Percentiles rank a stretch among this genome's conserved stretches.
Conservation (phyloP, 2,329 filamentous ascomycete species). For the Coniella vitis region DNA sequence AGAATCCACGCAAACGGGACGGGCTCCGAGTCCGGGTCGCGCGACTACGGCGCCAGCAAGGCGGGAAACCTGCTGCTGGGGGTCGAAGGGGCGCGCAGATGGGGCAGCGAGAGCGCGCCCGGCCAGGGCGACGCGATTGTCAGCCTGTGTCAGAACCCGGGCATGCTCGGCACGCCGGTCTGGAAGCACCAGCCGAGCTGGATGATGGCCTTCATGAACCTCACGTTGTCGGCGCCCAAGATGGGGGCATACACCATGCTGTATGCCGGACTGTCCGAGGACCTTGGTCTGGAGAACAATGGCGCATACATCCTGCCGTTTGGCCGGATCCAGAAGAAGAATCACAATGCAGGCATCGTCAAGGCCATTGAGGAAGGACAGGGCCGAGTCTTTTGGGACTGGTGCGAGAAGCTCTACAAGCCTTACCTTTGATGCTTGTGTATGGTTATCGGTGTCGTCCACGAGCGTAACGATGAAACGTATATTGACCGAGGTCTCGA, state of each 20-base stretch:
- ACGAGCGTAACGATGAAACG: no score
- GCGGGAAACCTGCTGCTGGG: slow-evolving; percentile 14
- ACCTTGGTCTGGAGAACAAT: slow-evolving; percentile 9
- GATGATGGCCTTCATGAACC: slow-evolving; percentile 8
- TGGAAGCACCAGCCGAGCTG: slow-evolving; percentile 12
- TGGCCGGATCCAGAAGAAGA: slow-evolving; percentile 9
- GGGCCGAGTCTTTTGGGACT: slow-evolving; percentile 11
- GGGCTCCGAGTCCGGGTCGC: slow-evolving; percentile 2
- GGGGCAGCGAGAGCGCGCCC: slow-evolving; percentile 1
- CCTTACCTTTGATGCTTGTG: background rate
- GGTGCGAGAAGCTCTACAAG: slow-evolving; percentile 6
- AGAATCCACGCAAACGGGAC: slow-evolving; percentile 4
- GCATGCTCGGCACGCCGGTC: slow-evolving; percentile 12
- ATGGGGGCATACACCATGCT: slow-evolving; percentile 15
- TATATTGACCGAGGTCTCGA: no score
- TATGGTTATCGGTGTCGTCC: no score
- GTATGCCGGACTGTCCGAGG: slow-evolving; percentile 6
- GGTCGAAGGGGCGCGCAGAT: slow-evolving; percentile 7
- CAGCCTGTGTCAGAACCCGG: slow-evolving; percentile 13
- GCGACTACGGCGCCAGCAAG: slow-evolving; percentile 13
- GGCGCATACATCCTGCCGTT: slow-evolving; percentile 13
- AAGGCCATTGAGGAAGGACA: slow-evolving; percentile 9
- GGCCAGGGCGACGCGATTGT: slow-evolving; percentile 8
- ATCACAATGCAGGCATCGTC: slow-evolving; percentile 5
- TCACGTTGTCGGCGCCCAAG: slow-evolving; percentile 1